These are phyloP conservation scores for Fraxinus greggii DNA, from an alignment of 305 asterid genomes.

Conservation along the genomic window DNA sequence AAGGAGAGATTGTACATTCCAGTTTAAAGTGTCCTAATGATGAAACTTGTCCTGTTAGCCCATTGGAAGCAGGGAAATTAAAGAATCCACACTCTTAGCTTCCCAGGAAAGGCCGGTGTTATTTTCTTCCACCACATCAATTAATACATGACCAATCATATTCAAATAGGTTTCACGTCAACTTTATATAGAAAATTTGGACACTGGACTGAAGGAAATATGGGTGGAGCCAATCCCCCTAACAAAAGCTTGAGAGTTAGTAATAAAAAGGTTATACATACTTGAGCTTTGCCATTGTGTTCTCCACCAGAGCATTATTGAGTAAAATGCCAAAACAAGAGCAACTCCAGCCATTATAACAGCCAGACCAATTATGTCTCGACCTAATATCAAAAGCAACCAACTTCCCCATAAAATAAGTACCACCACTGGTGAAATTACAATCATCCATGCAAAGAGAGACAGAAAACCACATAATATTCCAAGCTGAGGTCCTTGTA, in stretches of 20 bases:
- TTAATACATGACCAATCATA: background rate
- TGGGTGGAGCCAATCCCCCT: background rate
- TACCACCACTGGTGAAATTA: conserved; percentile 86
- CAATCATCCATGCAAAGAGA: conserved; percentile 74
- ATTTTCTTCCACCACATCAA: background rate
- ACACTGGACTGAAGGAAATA: background rate
- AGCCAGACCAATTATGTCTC: conserved; percentile 93
- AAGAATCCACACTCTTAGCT: background rate
- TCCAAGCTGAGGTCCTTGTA: conserved; percentile 92
- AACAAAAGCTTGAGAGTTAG: conserved; percentile 19
- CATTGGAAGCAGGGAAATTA: background rate
- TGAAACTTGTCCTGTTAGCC: background rate
- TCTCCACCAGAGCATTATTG: conserved; percentile 99
- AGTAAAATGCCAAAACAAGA: conserved; percentile 87
- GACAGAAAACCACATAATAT: conserved; percentile 75
- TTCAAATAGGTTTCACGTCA: background rate
- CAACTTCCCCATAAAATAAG: conserved; percentile 91
- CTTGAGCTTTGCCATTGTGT: conserved; percentile 99
- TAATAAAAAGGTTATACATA: conserved; percentile 40
- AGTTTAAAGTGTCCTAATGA: background rate
- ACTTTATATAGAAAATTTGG: background rate
- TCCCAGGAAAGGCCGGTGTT: background rate
- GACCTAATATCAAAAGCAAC: conserved; percentile 86
- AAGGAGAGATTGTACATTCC: background rate
- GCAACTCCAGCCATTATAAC: conserved; percentile 98